phyloP scores from a whole-genome alignment of 148 eudicot species.

The Chenopodium berlandieri region DNA sequence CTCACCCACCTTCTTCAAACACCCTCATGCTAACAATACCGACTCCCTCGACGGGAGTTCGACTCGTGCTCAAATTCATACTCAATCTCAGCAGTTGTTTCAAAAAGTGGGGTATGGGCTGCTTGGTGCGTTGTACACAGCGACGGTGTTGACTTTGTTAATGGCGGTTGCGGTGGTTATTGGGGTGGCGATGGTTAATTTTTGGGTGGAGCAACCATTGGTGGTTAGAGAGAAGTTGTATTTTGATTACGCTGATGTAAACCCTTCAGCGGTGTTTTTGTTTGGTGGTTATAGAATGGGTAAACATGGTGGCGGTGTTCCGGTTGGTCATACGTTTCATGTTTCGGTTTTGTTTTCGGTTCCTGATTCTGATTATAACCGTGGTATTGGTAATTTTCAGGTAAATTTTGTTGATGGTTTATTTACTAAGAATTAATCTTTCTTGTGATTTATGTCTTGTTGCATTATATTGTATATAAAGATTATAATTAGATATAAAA shows the following conservation, averaged over 20 bases:
- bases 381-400: slow-evolving; percentile 71
- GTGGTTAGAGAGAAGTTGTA: slow-evolving; percentile 37
- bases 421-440: too few species aligned
- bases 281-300: slow-evolving; percentile 11
- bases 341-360: slow-evolving; percentile 49
- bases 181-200: slow-evolving; percentile 49
- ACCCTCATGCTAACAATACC: not conserved
- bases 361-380: slow-evolving; percentile 88
- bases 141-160: slow-evolving; percentile 34
- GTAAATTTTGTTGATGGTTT: slow-evolving; percentile 22
- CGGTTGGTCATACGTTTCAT: slow-evolving; percentile 57
- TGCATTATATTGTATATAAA: too few species aligned
- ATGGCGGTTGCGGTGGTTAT: slow-evolving; percentile 43
- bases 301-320: slow-evolving; percentile 27
- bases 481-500: too few species aligned
- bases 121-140: slow-evolving; percentile 47
- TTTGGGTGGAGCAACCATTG: slow-evolving; percentile 74
- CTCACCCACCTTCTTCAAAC: slow-evolving; percentile 4
- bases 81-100: slow-evolving; percentile 7
- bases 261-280: slow-evolving; percentile 50
- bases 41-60: too few species aligned
- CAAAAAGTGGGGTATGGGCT: slow-evolving; percentile 45
- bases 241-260: slow-evolving; percentile 54
- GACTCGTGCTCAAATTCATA: not conserved
- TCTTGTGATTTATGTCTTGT: too few species aligned